Conservation (phyloP, 2,329 filamentous ascomycete species). For the Emergomyces orientalis region DNA sequence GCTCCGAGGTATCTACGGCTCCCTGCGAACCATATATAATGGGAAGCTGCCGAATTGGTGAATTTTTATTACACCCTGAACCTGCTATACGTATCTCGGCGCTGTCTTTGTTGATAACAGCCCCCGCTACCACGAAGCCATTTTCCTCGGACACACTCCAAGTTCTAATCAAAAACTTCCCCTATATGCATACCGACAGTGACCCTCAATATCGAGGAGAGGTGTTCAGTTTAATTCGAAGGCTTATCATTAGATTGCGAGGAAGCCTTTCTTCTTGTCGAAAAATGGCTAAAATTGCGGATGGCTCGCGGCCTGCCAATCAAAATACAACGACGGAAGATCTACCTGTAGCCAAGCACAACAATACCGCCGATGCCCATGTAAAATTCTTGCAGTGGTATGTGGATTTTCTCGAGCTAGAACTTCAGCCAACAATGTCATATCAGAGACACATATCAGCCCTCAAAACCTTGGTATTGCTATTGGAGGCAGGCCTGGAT, state of each 20-base stretch:
- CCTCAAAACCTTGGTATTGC: constrained; percentile 57
- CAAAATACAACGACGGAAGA: neutral
- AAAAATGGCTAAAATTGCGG: constrained; percentile 2
- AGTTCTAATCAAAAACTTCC: constrained; percentile 56
- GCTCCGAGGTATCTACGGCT: neutral
- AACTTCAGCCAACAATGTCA: constrained; percentile 70
- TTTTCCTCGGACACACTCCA: constrained; percentile 54
- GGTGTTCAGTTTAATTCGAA: constrained; percentile 62
- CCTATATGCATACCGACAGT: constrained; percentile 67
- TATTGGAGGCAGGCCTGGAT: constrained; percentile 63
- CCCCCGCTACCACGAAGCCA: constrained; percentile 63
- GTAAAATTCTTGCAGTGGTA: constrained; percentile 63
- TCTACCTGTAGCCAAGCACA: neutral
- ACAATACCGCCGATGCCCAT: neutral
- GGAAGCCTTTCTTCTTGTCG: constrained; percentile 46
- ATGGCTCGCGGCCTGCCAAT: neutral
- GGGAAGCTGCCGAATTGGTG: constrained; percentile 28
- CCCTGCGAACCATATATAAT: constrained; percentile 21
- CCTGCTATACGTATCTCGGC: constrained; percentile 66
- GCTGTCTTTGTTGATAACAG: constrained; percentile 68
- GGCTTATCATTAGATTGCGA: constrained; percentile 66
- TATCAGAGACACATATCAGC: constrained; percentile 84
- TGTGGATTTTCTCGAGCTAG: constrained; percentile 57
- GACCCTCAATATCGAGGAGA: constrained; percentile 82
- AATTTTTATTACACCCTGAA: constrained; percentile 41